A percentile compares a stretch with the other conserved stretches of the same genome.
Evolutionary conservation across 2,329 filamentous ascomycete species (phyloP).

Genomic region (Ophiosphaerella narmari): DNA sequence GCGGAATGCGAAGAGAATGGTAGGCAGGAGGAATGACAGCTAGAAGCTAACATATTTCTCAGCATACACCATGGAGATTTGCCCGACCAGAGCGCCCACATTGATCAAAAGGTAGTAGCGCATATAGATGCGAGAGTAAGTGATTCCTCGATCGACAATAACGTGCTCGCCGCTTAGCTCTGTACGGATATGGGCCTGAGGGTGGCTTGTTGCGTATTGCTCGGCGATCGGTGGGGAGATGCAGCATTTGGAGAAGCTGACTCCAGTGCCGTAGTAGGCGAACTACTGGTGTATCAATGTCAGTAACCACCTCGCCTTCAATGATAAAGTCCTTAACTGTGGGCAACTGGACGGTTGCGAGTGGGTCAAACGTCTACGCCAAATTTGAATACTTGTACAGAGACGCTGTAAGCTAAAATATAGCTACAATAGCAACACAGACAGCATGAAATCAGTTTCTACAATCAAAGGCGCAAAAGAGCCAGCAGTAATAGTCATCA

Average conservation of each 20-base stretch:
- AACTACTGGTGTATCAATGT: slow-evolving; percentile 6
- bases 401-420: too few species aligned
- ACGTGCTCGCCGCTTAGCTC: slow-evolving; percentile 63
- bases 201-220: slow-evolving; percentile 63
- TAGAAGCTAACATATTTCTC: slow-evolving; percentile 78
- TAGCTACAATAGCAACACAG: too few species aligned
- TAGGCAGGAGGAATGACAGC: slow-evolving; percentile 70
- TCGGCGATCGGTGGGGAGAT: slow-evolving; percentile 69
- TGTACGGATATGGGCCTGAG: slow-evolving; percentile 56
- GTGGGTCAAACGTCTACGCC: too few species aligned
- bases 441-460: too few species aligned
- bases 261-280: slow-evolving; percentile 45
- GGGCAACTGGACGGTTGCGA: too few species aligned
- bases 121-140: slow-evolving; percentile 67
- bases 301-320: too few species aligned
- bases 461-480: too few species aligned
- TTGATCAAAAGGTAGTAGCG: slow-evolving; percentile 77
- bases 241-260: slow-evolving; percentile 49
- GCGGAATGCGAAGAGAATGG: slow-evolving; percentile 63
- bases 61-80: slow-evolving; percentile 71
- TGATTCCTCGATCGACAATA: slow-evolving; percentile 69
- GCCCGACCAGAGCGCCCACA: slow-evolving; percentile 64
- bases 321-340: too few species aligned
- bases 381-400: too few species aligned
- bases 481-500: too few species aligned